Evolutionary conservation across 2,329 filamentous ascomycete genomes (phyloP).

Genomic region (Blastomyces parvus): DNA sequence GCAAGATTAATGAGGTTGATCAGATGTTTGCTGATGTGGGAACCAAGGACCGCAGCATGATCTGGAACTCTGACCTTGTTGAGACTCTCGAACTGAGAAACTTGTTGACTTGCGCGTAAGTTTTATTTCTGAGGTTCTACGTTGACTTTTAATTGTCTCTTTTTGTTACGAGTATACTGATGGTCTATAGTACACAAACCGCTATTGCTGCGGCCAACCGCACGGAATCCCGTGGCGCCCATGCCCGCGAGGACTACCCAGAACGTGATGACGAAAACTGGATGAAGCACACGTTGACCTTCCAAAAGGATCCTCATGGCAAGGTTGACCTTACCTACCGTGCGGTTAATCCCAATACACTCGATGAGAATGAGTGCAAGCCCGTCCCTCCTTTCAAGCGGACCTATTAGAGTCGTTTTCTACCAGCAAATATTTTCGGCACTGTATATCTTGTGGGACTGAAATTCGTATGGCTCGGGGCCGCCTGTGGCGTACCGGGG

Average conservation of each 20-base stretch:
- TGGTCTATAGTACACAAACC: constrained; percentile 62
- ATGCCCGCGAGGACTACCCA: constrained; percentile 92
- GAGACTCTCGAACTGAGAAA: constrained; percentile 95
- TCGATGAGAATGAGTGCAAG: constrained; percentile 96
- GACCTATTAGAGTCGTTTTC: constrained; percentile 35
- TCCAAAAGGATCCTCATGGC: constrained; percentile 86
- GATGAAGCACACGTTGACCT: constrained; percentile 99
- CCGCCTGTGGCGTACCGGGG: neutral
- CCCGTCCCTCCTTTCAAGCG: constrained; percentile 89
- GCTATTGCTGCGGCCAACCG: constrained; percentile 81
- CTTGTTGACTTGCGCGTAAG: constrained; percentile 89
- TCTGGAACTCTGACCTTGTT: constrained; percentile 97
- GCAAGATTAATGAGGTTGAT: constrained; percentile 79
- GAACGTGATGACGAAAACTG: constrained; percentile 92
- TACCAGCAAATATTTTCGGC: neutral
- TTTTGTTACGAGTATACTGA: constrained; percentile 11
- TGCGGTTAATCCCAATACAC: constrained; percentile 66
- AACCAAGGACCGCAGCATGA: constrained; percentile 98
- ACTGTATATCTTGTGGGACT: neutral
- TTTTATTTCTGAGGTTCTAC: constrained; percentile 23
- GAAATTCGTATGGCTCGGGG: constrained; percentile 1
- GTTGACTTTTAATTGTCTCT: neutral
- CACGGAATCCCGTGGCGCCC: constrained; percentile 94
- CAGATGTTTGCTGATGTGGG: constrained; percentile 69
- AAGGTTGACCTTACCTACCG: constrained; percentile 81